Evolutionary conservation across 176 grass and related monocot species (phyloP), one percentile per base, ranked within the genome.

Genomic region (Saccharum officinarum): DNA sequence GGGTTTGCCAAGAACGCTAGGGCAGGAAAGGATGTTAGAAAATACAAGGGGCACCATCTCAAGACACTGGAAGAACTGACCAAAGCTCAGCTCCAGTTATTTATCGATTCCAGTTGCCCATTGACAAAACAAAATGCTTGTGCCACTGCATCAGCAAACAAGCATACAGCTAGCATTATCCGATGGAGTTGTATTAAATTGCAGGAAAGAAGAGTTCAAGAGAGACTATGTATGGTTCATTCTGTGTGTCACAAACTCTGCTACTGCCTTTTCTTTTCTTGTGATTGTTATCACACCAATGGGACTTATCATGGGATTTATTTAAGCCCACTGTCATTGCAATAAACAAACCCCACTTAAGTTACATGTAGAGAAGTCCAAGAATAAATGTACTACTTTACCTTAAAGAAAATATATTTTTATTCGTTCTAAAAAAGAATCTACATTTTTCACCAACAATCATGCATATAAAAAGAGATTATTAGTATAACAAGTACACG

Each of bases 401-500:
- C 20, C 54, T 34, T 78, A 4, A 22, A 78, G 25, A 71, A 59
- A 10, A 2, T n/a, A 11, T 60, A 60, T n/a, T 59, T n/a, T n/a
- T 59, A 6, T 59, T 22, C 11, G 20, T 44, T 78, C 5, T 8
- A 69, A 17, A 71, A 78, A 22, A 78, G 4, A 78, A 79, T 12
- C 37, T 71, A 5, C 22, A 60, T n/a, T 64, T 73, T 81, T 36
- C 54, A 81, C 40, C 1, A 69, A 37, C 3, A 36, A 63, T 34
- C 49, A 69, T 1, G n/a, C 14, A 39, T 54, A 75, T 33, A 49
- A 6, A 20, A 39, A 5, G 12, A 50, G 20, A 6, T 62, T 62
- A 38, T 61, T 61, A 46, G 28, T 69, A 1, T 20, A 89, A 33
- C 40, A 77, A 71, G 83, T 71, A 82, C 71, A 85, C 3, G 30